Conservation (phyloP, 2,329 filamentous ascomycete species). For the Zarea fungicola region DNA sequence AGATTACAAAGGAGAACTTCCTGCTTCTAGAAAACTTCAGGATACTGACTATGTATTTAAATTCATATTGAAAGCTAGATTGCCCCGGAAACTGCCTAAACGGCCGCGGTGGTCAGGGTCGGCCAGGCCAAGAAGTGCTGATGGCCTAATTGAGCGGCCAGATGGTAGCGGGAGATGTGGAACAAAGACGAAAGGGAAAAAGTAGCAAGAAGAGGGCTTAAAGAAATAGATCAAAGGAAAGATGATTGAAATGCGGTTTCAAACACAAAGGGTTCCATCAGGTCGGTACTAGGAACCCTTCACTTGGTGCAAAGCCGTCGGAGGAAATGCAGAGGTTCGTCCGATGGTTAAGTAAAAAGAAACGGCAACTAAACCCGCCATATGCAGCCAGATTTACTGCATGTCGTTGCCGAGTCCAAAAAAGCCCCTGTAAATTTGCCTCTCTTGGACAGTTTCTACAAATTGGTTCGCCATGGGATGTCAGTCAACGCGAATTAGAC, state of each 20-base stretch:
- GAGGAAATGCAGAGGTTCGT: too few relatives aligned
- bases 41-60: background rate
- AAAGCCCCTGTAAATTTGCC: too few relatives aligned
- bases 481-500: background rate
- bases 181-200: background rate
- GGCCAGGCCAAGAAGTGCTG: background rate
- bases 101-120: constrained; percentile 3
- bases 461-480: background rate
- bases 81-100: background rate
- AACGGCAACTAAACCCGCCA: too few relatives aligned
- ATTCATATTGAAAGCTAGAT: background rate
- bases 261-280: too few relatives aligned
- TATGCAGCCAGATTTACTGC: too few relatives aligned
- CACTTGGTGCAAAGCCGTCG: too few relatives aligned
- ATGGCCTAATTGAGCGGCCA: background rate
- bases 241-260: background rate
- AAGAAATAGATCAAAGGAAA: background rate
- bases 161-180: background rate
- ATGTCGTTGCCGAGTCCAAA: too few relatives aligned
- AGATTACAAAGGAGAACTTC: background rate
- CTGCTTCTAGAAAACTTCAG: too few relatives aligned
- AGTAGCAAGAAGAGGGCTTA: background rate
- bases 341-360: too few relatives aligned
- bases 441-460: background rate
- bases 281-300: too few relatives aligned